Percentiles rank a stretch among this genome's conserved stretches.
Evolutionary conservation across 2,329 filamentous ascomycete genomes (phyloP).

Genomic region (Eutypa lata): DNA sequence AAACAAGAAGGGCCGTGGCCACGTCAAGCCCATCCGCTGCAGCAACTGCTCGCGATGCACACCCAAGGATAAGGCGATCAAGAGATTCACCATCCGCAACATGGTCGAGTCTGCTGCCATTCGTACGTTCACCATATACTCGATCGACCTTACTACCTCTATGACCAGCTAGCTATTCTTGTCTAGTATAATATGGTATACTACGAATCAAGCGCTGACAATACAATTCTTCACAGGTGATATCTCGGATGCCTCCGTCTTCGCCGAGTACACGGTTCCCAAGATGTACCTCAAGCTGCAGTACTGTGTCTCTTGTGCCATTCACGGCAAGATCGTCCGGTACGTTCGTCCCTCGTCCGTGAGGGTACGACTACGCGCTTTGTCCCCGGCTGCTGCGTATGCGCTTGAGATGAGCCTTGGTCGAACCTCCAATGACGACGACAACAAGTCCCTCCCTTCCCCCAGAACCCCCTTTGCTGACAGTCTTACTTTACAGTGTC

Average conservation of each 20-base stretch:
- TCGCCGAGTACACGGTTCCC: constrained; percentile 97
- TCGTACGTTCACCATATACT: constrained; percentile 64
- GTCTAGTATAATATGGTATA: no score
- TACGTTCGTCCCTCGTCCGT: constrained; percentile 60
- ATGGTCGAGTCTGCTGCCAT: constrained; percentile 99
- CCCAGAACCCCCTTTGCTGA: constrained; percentile 35
- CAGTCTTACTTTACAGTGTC: constrained; percentile 63
- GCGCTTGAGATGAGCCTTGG: constrained; percentile 58
- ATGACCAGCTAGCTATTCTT: background rate
- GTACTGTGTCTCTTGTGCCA: constrained; percentile 99
- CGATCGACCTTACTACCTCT: background rate
- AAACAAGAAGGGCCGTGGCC: constrained; percentile 99
- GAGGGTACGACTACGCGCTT: constrained; percentile 55
- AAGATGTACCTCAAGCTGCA: constrained; percentile 99
- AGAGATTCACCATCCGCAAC: constrained; percentile 99
- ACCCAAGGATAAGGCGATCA: constrained; percentile 99
- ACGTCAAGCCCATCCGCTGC: constrained; percentile 96
- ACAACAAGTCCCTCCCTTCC: constrained; percentile 22
- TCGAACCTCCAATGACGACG: constrained; percentile 36
- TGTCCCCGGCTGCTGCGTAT: constrained; percentile 32
- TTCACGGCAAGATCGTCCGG: constrained; percentile 99
- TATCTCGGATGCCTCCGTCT: constrained; percentile 99
- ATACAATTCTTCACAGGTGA: constrained; percentile 64
- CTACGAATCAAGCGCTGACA: constrained; percentile 13
- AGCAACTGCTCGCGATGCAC: constrained; percentile 77